Base-by-base conservation (phyloP, 495 filamentous ascomycete species). In the Aeminium ludgeri region DNA sequence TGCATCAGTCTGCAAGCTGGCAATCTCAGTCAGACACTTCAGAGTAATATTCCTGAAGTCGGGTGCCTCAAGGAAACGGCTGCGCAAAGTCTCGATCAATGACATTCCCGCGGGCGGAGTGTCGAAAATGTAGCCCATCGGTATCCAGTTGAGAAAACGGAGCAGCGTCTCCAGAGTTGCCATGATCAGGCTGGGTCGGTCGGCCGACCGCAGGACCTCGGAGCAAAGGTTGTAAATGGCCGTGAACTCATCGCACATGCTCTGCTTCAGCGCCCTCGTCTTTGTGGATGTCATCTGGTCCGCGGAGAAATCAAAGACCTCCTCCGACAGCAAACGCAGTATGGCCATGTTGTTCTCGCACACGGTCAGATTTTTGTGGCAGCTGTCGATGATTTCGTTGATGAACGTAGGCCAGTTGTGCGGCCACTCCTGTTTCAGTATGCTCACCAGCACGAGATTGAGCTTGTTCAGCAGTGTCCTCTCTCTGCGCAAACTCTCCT, bases 281-380 rank as follows among this genome's bases (percentile, higher is more conserved):
- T 96, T 99, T 19, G 76, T 72, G 20, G 86, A 93, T 10, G 91
- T 99, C 87, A 96, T 92, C 57, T 94, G 85, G 49, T 96, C 89
- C 37, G 87, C 86, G 6, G 91, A 96, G 58, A 85, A 99, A 61
- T 99, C 89, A 55, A 99, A 96, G 6, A 96, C 89, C 61, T 96
- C 89, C 59, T 99, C 89, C 8, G 89, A 96, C 29, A 99, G 70
- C 48, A 99, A 65, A 34, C 91, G 78, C 30, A 99, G 76, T 44
- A 99, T 96, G 31, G 79, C 83, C 91, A 99, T 99, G 64, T 99
- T 99, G 65, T 99, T 99, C 64, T 99, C 89, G 66, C 89, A 99
- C 52, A 96, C 87, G 2, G 89, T 86, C 23, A 96, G 69, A 59
- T 82, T 93, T 41, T 80, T 83, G 52, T 86, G 85, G 57, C 86